phyloP scores from a whole-genome alignment of 164 flowering plant species.

The Piper betle region DNA sequence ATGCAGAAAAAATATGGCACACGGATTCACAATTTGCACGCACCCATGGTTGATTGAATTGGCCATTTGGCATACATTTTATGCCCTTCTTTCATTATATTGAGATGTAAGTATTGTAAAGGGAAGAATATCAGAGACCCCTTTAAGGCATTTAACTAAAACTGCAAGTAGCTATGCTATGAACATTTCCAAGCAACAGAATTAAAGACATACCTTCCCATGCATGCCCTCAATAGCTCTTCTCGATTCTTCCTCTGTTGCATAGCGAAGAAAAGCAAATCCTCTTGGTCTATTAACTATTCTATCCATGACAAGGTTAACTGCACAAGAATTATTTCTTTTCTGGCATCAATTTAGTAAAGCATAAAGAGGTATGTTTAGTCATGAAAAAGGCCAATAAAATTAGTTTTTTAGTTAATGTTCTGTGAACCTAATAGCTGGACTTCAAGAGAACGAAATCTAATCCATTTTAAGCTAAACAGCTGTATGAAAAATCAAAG shows the following conservation, averaged over 20 bases:
- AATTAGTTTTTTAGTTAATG: background rate
- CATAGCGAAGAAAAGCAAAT: constrained; percentile 78
- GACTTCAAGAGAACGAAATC: background rate
- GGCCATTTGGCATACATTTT: background rate
- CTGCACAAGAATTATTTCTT: constrained; percentile 19
- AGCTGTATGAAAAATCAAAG: background rate
- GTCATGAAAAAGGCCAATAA: background rate
- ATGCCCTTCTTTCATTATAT: background rate
- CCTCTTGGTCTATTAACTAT: constrained; percentile 91
- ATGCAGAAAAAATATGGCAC: too few species aligned
- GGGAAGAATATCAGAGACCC: background rate
- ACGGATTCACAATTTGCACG: too few species aligned
- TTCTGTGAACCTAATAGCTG: too few species aligned
- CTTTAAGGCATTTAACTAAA: background rate
- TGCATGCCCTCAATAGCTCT: constrained; percentile 94
- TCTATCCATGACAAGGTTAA: constrained; percentile 86
- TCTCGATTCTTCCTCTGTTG: constrained; percentile 69
- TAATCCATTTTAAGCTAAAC: too few species aligned
- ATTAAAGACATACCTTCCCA: constrained; percentile 62
- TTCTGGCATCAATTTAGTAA: background rate
- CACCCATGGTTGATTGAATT: too few species aligned
- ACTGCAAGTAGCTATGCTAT: background rate
- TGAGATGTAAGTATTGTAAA: too few species aligned
- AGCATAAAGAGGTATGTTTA: background rate
- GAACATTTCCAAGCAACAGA: background rate